Evolutionary conservation across 2,329 filamentous ascomycete genomes (phyloP).

Genomic region (Diaporthe ampelina): DNA sequence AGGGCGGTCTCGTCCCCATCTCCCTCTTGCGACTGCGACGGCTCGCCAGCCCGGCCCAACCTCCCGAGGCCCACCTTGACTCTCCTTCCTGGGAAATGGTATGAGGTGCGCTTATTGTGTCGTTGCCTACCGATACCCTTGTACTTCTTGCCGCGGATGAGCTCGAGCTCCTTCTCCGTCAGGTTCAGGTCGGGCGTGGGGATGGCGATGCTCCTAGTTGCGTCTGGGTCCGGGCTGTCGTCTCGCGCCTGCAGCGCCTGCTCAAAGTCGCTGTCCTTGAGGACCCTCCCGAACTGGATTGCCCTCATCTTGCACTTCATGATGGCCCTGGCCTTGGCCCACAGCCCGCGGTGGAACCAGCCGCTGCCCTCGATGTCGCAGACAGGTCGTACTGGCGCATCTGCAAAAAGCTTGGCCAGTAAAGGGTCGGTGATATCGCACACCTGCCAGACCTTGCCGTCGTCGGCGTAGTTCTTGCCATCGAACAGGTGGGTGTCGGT

Average conservation of each 20-base stretch:
- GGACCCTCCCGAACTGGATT: conserved; percentile 69
- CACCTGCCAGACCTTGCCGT: conserved; percentile 94
- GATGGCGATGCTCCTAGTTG: conserved; percentile 52
- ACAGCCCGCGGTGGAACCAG: conserved; percentile 86
- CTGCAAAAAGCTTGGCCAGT: conserved; percentile 75
- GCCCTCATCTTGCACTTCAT: conserved; percentile 89
- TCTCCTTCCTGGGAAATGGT: conserved; percentile 43
- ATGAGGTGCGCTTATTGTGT: conserved; percentile 46
- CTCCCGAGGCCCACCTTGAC: conserved; percentile 20
- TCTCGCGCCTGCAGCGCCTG: conserved; percentile 56
- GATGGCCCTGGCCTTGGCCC: conserved; percentile 86
- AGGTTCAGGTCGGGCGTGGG: conserved; percentile 56
- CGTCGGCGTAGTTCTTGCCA: conserved; percentile 78
- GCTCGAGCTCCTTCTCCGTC: conserved; percentile 53
- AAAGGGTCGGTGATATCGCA: conserved; percentile 91
- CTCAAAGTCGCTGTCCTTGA: conserved; percentile 63
- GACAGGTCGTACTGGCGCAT: conserved; percentile 68
- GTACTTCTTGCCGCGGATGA: conserved; percentile 52
- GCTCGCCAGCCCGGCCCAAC: neutral
- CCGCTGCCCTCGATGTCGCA: conserved; percentile 78
- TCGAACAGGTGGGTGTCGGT: conserved; percentile 81
- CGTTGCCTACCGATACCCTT: conserved; percentile 44
- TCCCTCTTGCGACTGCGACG: conserved; percentile 27
- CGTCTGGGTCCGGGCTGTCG: conserved; percentile 49
- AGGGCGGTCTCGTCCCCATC: conserved; percentile 24